phyloP scores from a whole-genome alignment of 1,284 basidiomycete species.

The Somion occarium region DNA sequence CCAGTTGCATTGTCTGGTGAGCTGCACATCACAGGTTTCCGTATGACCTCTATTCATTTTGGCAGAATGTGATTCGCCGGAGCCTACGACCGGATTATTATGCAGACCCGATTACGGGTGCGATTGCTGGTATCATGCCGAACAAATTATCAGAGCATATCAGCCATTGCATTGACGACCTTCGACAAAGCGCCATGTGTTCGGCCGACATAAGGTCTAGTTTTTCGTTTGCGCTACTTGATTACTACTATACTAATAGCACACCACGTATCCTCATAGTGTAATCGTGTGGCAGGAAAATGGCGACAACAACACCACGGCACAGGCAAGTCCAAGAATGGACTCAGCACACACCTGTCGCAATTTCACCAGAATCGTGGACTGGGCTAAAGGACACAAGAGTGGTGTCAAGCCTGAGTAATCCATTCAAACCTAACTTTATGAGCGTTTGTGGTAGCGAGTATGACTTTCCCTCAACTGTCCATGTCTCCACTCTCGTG shows the following conservation, averaged over 20 bases:
- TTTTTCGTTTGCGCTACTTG: neutral
- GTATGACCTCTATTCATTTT: neutral
- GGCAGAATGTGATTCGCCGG: conserved; percentile 1
- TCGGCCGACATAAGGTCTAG: conserved; percentile 21
- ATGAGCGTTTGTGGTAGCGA: too few relatives aligned
- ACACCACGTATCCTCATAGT: neutral
- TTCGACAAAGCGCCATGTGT: conserved; percentile 24
- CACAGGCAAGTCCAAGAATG: conserved; percentile 4
- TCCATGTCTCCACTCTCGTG: too few relatives aligned
- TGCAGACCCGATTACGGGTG: conserved; percentile 5
- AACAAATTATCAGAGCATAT: conserved; percentile 14
- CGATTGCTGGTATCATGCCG: neutral
- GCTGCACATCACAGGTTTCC: neutral
- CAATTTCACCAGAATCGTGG: conserved; percentile 19
- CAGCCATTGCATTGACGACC: conserved; percentile 22
- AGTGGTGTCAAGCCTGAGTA: too few relatives aligned
- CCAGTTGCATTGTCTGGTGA: conserved; percentile 11
- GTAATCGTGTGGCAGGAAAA: conserved; percentile 22
- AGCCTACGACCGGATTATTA: neutral
- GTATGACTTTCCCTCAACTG: too few relatives aligned
- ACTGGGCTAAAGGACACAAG: conserved; percentile 19
- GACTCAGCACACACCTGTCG: conserved; percentile 16
- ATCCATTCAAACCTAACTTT: too few relatives aligned
- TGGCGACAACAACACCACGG: conserved; percentile 6
- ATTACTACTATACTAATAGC: neutral